Evolutionary conservation across 2,329 filamentous ascomycete genomes (phyloP).

Genomic region (Gnomoniopsis smithogilvyi): DNA sequence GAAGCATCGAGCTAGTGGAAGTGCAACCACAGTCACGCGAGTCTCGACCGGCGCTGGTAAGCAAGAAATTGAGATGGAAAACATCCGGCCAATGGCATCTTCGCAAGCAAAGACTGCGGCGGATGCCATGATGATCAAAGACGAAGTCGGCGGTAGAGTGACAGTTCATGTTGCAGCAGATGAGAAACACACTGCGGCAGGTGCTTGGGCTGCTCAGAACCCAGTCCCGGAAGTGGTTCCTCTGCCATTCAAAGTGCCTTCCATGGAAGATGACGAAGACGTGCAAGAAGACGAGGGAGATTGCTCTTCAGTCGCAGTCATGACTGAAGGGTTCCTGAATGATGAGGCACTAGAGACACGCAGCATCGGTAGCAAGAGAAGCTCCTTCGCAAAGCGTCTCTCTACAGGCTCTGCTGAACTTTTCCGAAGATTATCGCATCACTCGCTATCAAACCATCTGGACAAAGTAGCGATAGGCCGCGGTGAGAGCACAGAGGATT

Average conservation of each 20-base stretch:
- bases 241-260: slow-evolving; percentile 62
- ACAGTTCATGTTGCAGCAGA: slow-evolving; percentile 53
- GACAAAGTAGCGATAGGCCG: slow-evolving; percentile 22
- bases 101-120: slow-evolving; percentile 30
- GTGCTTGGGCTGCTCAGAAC: slow-evolving; percentile 14
- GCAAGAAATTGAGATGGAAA: slow-evolving; percentile 51
- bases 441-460: slow-evolving; percentile 20
- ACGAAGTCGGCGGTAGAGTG: slow-evolving; percentile 43
- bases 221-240: slow-evolving; percentile 57
- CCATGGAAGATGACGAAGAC: slow-evolving; percentile 28
- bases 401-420: slow-evolving; percentile 45
- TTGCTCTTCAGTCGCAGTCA: slow-evolving; percentile 66
- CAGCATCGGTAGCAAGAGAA: slow-evolving; percentile 27
- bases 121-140: slow-evolving; percentile 39
- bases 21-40: slow-evolving; percentile 29
- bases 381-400: slow-evolving; percentile 44
- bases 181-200: slow-evolving; percentile 33
- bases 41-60: slow-evolving; percentile 37
- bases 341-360: slow-evolving; percentile 34
- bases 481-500: slow-evolving; percentile 42
- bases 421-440: slow-evolving; percentile 42
- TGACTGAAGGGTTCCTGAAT: slow-evolving; percentile 53
- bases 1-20: slow-evolving; percentile 31
- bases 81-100: slow-evolving; percentile 14
- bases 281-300: slow-evolving; percentile 41